Conservation (phyloP, 805 yeast species). For the Candida incommunis region DNA sequence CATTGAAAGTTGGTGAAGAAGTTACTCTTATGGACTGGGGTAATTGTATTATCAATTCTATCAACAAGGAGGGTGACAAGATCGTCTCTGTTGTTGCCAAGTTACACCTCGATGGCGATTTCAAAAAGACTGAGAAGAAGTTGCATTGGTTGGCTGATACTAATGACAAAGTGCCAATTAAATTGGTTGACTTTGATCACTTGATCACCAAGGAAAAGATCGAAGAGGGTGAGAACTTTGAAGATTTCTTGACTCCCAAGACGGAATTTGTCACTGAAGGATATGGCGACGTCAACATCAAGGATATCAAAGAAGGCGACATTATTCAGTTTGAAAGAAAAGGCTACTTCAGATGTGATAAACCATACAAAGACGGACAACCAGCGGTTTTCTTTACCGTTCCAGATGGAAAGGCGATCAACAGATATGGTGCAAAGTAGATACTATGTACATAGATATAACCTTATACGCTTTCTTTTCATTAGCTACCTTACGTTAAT, state of each 20-base stretch:
- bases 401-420: slow-evolving; percentile 86
- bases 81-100: slow-evolving; percentile 59
- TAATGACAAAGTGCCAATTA: slow-evolving; percentile 53
- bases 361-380: slow-evolving; percentile 36
- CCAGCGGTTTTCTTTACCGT: slow-evolving; percentile 76
- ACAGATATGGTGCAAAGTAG: slow-evolving; percentile 61
- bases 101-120: slow-evolving; percentile 87
- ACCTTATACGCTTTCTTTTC: too few species aligned
- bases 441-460: too few species aligned
- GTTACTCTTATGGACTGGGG: slow-evolving; percentile 99
- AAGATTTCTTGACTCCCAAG: slow-evolving; percentile 75
- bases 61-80: slow-evolving; percentile 44
- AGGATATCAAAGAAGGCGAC: slow-evolving; percentile 68
- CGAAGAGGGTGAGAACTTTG: slow-evolving; percentile 88
- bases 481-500: too few species aligned
- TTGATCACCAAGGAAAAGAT: slow-evolving; percentile 88
- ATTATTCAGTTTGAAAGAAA: slow-evolving; percentile 92
- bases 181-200: slow-evolving; percentile 84
- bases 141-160: slow-evolving; percentile 89
- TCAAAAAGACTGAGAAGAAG: slow-evolving; percentile 91
- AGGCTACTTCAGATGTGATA: slow-evolving; percentile 83
- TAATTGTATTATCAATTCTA: slow-evolving; percentile 65
- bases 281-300: slow-evolving; percentile 66
- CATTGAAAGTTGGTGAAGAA: slow-evolving; percentile 75
- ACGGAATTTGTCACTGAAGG: slow-evolving; percentile 76